Conservation (phyloP, 163 green algal genomes). For the Dunaliella salina region DNA sequence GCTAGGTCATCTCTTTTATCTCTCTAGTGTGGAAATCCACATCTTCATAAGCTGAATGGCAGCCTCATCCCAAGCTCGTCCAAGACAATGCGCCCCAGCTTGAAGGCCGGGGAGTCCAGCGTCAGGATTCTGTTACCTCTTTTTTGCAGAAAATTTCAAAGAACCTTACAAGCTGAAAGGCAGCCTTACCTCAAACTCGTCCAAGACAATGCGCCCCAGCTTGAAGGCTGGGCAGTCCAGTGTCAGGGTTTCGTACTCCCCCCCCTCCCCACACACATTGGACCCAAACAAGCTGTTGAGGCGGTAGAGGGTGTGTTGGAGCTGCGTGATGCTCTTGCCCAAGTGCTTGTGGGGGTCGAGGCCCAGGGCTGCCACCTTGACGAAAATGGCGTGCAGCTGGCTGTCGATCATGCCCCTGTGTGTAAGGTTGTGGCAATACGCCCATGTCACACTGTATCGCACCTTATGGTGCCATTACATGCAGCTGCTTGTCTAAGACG, state of each 20-base stretch:
- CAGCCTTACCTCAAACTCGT: slow-evolving; percentile 47
- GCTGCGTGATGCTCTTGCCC: slow-evolving; percentile 56
- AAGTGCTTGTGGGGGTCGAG: slow-evolving; percentile 78
- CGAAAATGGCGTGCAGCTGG: slow-evolving; percentile 67
- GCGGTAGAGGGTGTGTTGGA: slow-evolving; percentile 51
- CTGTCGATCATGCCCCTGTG: slow-evolving; percentile 58
- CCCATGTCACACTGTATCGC: neutral
- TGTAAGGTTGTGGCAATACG: neutral
- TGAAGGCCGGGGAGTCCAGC: slow-evolving; percentile 89
- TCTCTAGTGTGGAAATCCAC: too few species aligned
- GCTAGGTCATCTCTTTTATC: slow-evolving; percentile 96
- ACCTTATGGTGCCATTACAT: too few species aligned
- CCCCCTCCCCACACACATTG: slow-evolving; percentile 94
- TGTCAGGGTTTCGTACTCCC: slow-evolving; percentile 95
- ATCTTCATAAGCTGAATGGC: too few species aligned
- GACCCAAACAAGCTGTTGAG: slow-evolving; percentile 69
- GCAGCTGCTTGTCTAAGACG: too few species aligned
- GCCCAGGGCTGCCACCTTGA: slow-evolving; percentile 82
- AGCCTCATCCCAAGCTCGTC: slow-evolving; percentile 59
- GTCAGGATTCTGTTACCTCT: too few species aligned
- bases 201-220: slow-evolving; percentile 68
- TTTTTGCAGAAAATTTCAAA: too few species aligned
- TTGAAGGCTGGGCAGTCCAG: slow-evolving; percentile 89
- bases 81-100: slow-evolving; percentile 65
- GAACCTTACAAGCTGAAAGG: too few species aligned